Evolutionary conservation across 108 stramenopile species (phyloP).

Genomic region (Ochromonas danica): DNA sequence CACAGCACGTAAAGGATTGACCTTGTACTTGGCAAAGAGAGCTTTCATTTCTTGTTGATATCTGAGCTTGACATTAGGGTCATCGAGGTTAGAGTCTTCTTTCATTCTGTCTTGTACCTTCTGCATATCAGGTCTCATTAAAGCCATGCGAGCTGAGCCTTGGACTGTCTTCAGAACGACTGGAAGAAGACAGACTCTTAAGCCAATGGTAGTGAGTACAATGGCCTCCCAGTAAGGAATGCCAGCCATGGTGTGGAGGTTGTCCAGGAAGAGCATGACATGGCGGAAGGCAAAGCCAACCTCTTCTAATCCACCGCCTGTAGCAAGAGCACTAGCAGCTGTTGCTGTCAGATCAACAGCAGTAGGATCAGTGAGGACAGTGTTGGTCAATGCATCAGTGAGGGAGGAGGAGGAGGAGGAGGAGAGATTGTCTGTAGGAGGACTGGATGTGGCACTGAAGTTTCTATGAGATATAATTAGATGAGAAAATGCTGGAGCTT

Average conservation of each 20-base stretch:
- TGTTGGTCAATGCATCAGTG: no score
- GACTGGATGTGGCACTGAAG: no score
- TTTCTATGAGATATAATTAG: no score
- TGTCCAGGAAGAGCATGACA: not conserved
- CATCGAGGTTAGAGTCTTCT: not conserved
- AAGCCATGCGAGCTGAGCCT: not conserved
- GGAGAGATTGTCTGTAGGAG: no score
- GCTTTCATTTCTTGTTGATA: constrained; percentile 9
- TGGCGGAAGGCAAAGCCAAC: not conserved
- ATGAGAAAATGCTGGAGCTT: no score
- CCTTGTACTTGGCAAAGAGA: not conserved
- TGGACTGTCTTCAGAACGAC: not conserved
- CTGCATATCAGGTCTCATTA: not conserved
- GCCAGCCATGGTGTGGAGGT: not conserved
- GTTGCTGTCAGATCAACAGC: no score
- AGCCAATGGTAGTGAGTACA: not conserved
- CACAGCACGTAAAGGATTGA: not conserved
- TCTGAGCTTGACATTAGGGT: not conserved
- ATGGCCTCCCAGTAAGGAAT: constrained; percentile 20
- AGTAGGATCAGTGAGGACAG: no score
- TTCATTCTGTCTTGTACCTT: not conserved
- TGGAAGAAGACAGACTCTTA: not conserved
- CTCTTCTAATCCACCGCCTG: no score
- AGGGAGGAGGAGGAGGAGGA: no score
- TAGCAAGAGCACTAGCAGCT: no score